Base-by-base conservation (phyloP, 1,284 basidiomycete species). In the Peniophora sp. region DNA sequence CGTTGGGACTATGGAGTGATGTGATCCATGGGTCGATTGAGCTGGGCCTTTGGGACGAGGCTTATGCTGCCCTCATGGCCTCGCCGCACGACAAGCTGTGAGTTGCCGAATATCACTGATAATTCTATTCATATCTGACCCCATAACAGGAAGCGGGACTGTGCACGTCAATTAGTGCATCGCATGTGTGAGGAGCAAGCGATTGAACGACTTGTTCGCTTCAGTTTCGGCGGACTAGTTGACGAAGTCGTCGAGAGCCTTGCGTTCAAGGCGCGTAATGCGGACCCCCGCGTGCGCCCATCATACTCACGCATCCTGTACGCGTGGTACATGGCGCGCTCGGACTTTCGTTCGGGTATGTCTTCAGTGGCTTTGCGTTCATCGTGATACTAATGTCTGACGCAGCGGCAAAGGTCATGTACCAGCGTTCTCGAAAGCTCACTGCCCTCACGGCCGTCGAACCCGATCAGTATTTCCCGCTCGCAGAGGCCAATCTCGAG, bases 251-350 rank as follows among this genome's bases (percentile, higher is more conserved):
- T 97, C 71, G 83, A 82, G 49, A 85, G 88, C 17, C 74, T 99
- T 46, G 82, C 88, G 39, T 98, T 97, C 76, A 97, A 97, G 68
- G 92, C 93, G 10, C 81, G 95, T 54, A 97, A 98, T 66, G 88
- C 87, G 18, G 91, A 98, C 69, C 93, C 96, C 44, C 79, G 91
- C 48, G 72, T 85, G 41, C 78, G 75, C 42, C 95, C 95, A 0
- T 88, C 87, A 63, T 99, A 97, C 73, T 90, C 93, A 47, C 80
- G 84, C 58, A 90, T 99, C 52, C 71, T 99, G n/a, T 97, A 98
- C 70, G 87, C 92, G 47, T 99, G 94, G 90, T 88, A 92, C 65
- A 81, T 88, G 55, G 77, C 79, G 49, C 75, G 89, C 64, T 89
- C 89, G 32, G 92, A 97, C 64, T 93, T 93, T 69, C 80, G 90